Conservation (phyloP, 306 rosid genomes). For the Luffa acutangula region DNA sequence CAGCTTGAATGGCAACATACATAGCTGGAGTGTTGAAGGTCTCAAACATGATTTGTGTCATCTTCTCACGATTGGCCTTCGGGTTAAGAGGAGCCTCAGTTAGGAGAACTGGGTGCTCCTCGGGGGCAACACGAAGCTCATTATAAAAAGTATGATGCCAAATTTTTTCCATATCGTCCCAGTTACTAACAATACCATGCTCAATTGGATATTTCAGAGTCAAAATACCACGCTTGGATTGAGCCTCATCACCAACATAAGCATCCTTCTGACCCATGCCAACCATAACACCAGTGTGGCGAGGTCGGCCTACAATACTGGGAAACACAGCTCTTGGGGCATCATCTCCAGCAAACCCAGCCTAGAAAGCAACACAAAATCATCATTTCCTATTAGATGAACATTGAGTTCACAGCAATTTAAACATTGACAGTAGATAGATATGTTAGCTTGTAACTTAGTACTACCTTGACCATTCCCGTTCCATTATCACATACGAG, state of each 20-base stretch:
- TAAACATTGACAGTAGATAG: not conserved
- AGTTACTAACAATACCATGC: conserved; percentile 96
- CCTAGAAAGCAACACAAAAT: conserved; percentile 32
- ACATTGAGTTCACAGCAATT: not conserved
- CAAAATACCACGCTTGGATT: conserved; percentile 90
- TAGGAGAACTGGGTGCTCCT: conserved; percentile 94
- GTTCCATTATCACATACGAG: conserved; percentile 99
- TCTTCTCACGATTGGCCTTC: conserved; percentile 95
- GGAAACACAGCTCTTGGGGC: conserved; percentile 99
- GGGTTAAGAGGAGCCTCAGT: conserved; percentile 99
- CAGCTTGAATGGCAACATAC: conserved; percentile 99
- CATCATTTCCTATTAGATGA: not conserved
- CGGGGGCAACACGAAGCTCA: conserved; percentile 99
- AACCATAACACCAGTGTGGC: conserved; percentile 99
- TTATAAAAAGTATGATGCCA: conserved; percentile 99
- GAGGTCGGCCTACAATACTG: conserved; percentile 98
- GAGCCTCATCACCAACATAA: conserved; percentile 99
- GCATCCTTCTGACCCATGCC: conserved; percentile 99
- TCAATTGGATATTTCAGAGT: conserved; percentile 94
- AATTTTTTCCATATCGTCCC: conserved; percentile 99
- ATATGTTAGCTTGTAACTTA: not conserved
- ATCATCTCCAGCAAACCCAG: conserved; percentile 99
- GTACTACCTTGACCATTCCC: conserved; percentile 99
- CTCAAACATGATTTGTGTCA: conserved; percentile 99
- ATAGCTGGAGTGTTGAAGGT: conserved; percentile 95